phyloP scores from a whole-genome alignment of 345 rosid species.

The Eucalyptus microcorys region DNA sequence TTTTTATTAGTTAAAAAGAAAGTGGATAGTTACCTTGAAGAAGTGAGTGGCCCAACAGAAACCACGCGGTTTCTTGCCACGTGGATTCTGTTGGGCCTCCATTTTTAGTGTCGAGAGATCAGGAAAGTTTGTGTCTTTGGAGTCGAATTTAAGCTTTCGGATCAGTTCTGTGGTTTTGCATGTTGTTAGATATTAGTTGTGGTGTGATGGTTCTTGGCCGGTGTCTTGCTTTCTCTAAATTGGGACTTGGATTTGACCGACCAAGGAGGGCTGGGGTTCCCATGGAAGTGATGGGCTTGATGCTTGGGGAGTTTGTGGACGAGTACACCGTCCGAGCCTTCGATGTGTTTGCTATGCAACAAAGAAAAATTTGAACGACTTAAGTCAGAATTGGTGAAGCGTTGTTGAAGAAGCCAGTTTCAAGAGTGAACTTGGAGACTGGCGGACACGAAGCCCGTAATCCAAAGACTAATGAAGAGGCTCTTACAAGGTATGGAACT shows the following conservation, averaged over 20 bases:
- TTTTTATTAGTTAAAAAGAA: too few relatives aligned
- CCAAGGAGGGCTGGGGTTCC: too few relatives aligned
- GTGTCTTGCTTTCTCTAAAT: not conserved
- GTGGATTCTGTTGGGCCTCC: not conserved
- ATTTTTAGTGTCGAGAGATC: not conserved
- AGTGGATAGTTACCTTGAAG: too few relatives aligned
- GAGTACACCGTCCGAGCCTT: too few relatives aligned
- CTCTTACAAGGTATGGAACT: slow-evolving; percentile 19
- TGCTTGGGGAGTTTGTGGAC: too few relatives aligned
- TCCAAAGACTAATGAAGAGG: slow-evolving; percentile 21
- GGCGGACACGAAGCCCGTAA: slow-evolving; percentile 8
- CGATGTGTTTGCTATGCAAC: slow-evolving; percentile 12
- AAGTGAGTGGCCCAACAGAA: too few relatives aligned
- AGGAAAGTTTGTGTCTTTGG: not conserved
- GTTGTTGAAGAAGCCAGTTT: slow-evolving; percentile 37
- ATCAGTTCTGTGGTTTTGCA: not conserved
- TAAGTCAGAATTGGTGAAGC: slow-evolving; percentile 29
- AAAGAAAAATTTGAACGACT: slow-evolving; percentile 25
- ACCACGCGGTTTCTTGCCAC: not conserved
- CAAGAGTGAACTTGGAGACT: slow-evolving; percentile 33
- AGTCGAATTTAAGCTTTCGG: not conserved
- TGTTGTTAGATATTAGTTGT: not conserved
- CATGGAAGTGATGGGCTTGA: too few relatives aligned
- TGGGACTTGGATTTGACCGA: too few relatives aligned
- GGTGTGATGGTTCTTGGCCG: not conserved